phyloP scores from a whole-genome alignment of 2,329 filamentous ascomycete species.

The Aspergillus unguis region DNA sequence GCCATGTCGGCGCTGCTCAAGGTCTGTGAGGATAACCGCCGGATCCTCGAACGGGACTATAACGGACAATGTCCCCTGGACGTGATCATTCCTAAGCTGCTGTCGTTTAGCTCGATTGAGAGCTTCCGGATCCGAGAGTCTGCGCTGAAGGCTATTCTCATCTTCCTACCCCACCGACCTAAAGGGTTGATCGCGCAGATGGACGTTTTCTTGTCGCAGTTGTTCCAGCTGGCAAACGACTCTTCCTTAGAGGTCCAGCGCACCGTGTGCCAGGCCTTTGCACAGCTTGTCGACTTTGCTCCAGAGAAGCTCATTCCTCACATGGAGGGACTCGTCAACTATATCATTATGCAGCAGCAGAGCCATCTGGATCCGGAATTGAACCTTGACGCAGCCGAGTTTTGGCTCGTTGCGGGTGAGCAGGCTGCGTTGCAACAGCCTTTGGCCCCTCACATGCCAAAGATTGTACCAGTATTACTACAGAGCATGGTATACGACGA shows the following conservation, averaged over 20 bases:
- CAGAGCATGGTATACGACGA: slow-evolving; percentile 96
- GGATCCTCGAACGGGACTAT: slow-evolving; percentile 80
- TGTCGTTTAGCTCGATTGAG: slow-evolving; percentile 76
- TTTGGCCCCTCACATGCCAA: slow-evolving; percentile 72
- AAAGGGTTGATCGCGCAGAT: slow-evolving; percentile 77
- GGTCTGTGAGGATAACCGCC: slow-evolving; percentile 94
- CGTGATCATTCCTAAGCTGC: slow-evolving; percentile 83
- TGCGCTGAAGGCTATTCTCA: slow-evolving; percentile 81
- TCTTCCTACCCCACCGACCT: slow-evolving; percentile 83
- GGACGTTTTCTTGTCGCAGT: slow-evolving; percentile 74
- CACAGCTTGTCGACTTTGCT: slow-evolving; percentile 83
- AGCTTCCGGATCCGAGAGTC: slow-evolving; percentile 74
- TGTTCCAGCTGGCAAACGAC: slow-evolving; percentile 80
- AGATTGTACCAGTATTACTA: slow-evolving; percentile 85
- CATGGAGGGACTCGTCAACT: slow-evolving; percentile 82
- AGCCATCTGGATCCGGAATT: slow-evolving; percentile 79
- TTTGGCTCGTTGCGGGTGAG: slow-evolving; percentile 92
- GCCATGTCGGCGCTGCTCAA: slow-evolving; percentile 91
- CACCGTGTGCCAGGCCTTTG: slow-evolving; percentile 90
- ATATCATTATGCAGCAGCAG: slow-evolving; percentile 86
- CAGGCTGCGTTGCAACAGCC: slow-evolving; percentile 74
- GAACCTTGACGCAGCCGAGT: slow-evolving; percentile 91
- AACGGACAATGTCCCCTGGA: slow-evolving; percentile 83
- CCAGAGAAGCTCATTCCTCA: slow-evolving; percentile 89
- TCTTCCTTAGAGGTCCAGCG: slow-evolving; percentile 76